Conservation (phyloP, 2,329 filamentous ascomycete genomes). For the Colletotrichum eleusines region DNA sequence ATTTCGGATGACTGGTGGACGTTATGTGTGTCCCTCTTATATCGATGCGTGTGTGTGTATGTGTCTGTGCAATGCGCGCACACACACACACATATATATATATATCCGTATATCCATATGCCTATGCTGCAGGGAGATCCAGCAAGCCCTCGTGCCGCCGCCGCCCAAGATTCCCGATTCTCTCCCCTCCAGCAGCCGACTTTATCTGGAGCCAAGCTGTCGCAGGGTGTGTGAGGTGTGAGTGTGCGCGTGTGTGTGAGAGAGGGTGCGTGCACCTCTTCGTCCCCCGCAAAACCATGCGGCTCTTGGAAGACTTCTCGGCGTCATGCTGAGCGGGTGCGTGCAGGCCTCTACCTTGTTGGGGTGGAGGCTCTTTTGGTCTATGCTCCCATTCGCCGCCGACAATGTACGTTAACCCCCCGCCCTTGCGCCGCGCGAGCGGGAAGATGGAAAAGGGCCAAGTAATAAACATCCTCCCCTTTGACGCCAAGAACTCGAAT, state of each 20-base stretch:
- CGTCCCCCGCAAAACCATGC: neutral
- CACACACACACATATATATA: neutral
- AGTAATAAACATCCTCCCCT: neutral
- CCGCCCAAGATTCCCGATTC: neutral
- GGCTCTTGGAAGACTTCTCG: constrained; percentile 32
- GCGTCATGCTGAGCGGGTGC: constrained; percentile 17
- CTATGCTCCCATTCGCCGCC: neutral
- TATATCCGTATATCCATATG: neutral
- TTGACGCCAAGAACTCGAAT: constrained; percentile 27
- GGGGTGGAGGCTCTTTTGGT: neutral
- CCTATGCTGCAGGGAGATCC: neutral
- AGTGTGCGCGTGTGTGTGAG: neutral
- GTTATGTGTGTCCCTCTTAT: neutral
- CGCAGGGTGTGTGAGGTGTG: neutral
- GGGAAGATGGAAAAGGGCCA: neutral
- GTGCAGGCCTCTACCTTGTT: neutral
- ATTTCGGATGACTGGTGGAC: neutral
- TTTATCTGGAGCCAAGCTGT: neutral
- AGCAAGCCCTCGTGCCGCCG: neutral
- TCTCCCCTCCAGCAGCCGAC: neutral
- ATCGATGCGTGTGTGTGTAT: neutral
- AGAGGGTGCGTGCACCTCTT: neutral
- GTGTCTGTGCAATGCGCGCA: neutral
- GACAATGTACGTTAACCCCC: neutral
- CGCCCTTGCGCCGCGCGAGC: no score